Percentiles rank a stretch among this genome's conserved stretches.
phyloP scores from a whole-genome alignment of 371 early-diverging fungal species.

The Homolaphlyctis polyrhiza region DNA sequence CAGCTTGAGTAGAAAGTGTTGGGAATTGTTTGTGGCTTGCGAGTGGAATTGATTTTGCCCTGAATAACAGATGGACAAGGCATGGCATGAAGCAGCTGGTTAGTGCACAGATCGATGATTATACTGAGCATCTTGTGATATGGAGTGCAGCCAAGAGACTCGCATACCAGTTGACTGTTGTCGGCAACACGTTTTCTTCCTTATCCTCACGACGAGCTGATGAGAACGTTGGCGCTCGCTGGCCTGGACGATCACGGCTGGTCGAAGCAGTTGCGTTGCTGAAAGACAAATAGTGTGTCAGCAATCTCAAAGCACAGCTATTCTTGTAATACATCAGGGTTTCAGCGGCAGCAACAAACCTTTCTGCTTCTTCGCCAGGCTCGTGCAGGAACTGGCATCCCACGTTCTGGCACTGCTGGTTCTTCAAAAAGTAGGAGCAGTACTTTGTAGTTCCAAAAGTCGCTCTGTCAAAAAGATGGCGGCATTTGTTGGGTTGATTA shows the following conservation, averaged over 20 bases:
- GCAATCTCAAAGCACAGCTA: too few relatives aligned
- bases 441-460: constrained; percentile 97
- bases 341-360: too few relatives aligned
- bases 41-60: constrained; percentile 5
- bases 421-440: constrained; percentile 90
- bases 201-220: constrained; percentile 20
- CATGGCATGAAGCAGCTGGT: too few relatives aligned
- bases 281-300: too few relatives aligned
- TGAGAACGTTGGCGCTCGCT: constrained; percentile 22
- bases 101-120: too few relatives aligned
- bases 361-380: constrained; percentile 84
- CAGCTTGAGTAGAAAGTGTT: neutral
- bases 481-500: neutral
- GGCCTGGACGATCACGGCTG: constrained; percentile 16
- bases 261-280: too few relatives aligned
- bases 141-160: too few relatives aligned
- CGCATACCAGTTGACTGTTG: constrained; percentile 44
- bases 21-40: neutral
- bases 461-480: constrained; percentile 50
- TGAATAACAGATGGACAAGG: neutral
- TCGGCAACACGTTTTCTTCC: constrained; percentile 40
- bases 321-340: constrained; percentile 8
- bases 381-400: constrained; percentile 94
- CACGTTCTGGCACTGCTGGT: constrained; percentile 86
- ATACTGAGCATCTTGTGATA: too few relatives aligned